Base-by-base conservation (phyloP, 2,329 filamentous ascomycete genomes). In the Cadophora malorum region DNA sequence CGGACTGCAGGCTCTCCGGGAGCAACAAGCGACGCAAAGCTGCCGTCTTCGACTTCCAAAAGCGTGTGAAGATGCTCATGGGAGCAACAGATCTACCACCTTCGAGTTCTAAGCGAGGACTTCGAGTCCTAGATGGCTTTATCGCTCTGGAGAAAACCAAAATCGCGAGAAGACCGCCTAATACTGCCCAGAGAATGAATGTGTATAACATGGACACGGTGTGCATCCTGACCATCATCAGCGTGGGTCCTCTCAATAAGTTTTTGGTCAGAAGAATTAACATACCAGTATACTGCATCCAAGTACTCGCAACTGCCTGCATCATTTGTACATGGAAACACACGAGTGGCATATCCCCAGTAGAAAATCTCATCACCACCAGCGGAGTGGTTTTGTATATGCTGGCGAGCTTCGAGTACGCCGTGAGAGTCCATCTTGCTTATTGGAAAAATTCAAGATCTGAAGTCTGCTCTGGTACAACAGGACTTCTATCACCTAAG, bases 311-410 rank as follows among this genome's bases (percentile, higher is more conserved):
- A 90, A 5, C 84, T 85, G 1, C 86, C 86, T 0, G 79, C 73
- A 75, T 89, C 87, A 69, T 83, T 88, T 28, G 81, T 84, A 75
- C 87, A 90, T 45, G 87, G 87, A 0, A 88, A 62, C 1, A 83
- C 79, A 23, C 86, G 82, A 63, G 80, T 79, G 2, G 80, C 78
- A 73, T 89, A 89, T 0, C 84, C 87, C 86, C 86, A 90, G 12
- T 68, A 56, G 25, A 38, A 55, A 14, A 64, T 53, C 9, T 55
- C 31, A 21, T 63, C n/a, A 5, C 60, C 47, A 6, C 47, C 60
- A 21, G 56, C 56, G 3, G 56, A 59, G 12, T 59, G 56, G 56
- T 59, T 59, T 14, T 59, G 56, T 28, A 59, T 59, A 45, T 59
- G 56, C 35, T 58, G 55, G 19, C 56, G 56, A 45, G 56, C 35